Evolutionary conservation across 371 early-diverging fungal species (phyloP), one percentile per base, ranked within the genome.

Genomic region (Choanephora cucurbitarum): DNA sequence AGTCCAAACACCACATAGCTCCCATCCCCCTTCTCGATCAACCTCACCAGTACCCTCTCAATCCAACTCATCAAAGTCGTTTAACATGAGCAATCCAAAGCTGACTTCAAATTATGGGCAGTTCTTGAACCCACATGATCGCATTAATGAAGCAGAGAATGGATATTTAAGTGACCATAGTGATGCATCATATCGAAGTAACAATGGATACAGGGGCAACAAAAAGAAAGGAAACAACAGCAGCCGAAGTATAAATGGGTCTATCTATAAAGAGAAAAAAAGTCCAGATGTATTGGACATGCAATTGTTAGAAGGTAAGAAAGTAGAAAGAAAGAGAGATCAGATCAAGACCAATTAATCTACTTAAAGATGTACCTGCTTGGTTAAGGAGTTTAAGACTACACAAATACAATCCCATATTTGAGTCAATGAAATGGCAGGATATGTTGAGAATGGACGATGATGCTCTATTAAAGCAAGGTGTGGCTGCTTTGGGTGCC

Each of bases 401-500:
- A 55, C 98, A 97, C 77, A 97, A 96, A 76, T 97, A 97, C 75
- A 91, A 91, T 24, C 61, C 82, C 21, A 81, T 91, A 33, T 95
- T 97, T 77, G 92, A 93, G 43, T 79, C 81, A 5, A 88, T 92
- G 88, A 78, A 84, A 55, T 95, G 94, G 93, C 82, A 81, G 40
- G 90, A 91, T 34, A 89, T 96, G 66, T 81, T 97, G 22, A 83
- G 84, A 54, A 61, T 97, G 64, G 77, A 77, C 24, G 96, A 96
- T 52, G 87, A 89, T 17, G 86, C 85, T 17, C 77, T 97, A 57
- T 80, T 77, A 41, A 82, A 81, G 23, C 83, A 86, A 64, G 98
- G 98, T 17, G 95, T 97, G 3, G 79, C 89, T 10, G 96, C 96
- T 40, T 80, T 95, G 50, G 96, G 96, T 44, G 98, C 96, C 17